Base-by-base conservation (phyloP, 2,329 filamentous ascomycete species). In the Aureobasidium sp. region DNA sequence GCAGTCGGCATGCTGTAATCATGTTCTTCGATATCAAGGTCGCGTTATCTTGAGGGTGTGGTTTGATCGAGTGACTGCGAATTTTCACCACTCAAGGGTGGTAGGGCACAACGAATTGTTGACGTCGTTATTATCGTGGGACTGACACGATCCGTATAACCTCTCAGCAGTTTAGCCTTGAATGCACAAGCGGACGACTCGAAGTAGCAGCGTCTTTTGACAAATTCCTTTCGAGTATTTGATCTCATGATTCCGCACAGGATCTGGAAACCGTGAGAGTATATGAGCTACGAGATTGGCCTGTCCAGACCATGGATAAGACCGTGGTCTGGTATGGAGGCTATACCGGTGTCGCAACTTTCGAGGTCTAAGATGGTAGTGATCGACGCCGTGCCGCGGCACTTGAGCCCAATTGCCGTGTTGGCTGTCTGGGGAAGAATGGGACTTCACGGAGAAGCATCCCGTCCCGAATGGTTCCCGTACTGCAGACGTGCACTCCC, bases 121-220 rank as follows among this genome's bases (percentile, higher is more conserved):
- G 29, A 45, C 41, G 29, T n/a, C 8, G 8, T 4, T n/a, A 24
- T 37, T 27, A 30, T 37, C 30, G 44, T 37, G 44, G 21, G 30
- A 34, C 32, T 14, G n/a, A 27, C 10, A 32, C 17, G 30, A 19
- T 32, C 44, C 44, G 44, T 37, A 48, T 48, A 48, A 48, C 44
- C 44, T 27, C 44, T 25, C 30, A 48, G 16, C 44, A 48, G 44
- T 29, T 48, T 48, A 48, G 32, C 44, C 44, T 35, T n/a, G 30
- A 27, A 37, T 48, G 27, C 14, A 37, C 35, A 48, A 37, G 44
- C 19, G 21, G 21, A 22, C 32, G 30, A n/a, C 32, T 48, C 44
- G 27, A 27, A 16, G 30, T 21, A 7, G 32, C 21, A 29, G 16
- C 14, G 32, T 25, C 8, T 17, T 14, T 12, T 6, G 30, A 14